A percentile compares a stretch with the other conserved stretches of the same genome.
Conservation (phyloP, 345 rosid species). For the Euphorbia peplus region DNA sequence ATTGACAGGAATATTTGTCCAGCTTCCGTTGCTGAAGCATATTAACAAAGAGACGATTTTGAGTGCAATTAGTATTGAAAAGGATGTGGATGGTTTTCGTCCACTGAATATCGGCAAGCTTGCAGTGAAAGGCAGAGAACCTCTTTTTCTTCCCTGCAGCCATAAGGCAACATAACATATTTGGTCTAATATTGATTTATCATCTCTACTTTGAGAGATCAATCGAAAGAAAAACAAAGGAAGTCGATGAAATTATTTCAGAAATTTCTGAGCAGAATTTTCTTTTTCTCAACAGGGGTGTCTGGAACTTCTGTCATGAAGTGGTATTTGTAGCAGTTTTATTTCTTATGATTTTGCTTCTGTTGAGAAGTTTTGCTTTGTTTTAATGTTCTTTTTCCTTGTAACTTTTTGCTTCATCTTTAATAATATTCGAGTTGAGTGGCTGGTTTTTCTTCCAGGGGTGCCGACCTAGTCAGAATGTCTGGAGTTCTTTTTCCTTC, state of each 20-base stretch:
- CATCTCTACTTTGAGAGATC: neutral
- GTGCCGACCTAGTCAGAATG: too few species aligned
- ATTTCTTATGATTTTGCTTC: too few species aligned
- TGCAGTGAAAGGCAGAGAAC: slow-evolving; percentile 97
- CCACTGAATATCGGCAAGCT: slow-evolving; percentile 92
- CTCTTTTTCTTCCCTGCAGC: slow-evolving; percentile 88
- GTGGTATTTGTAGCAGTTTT: too few species aligned
- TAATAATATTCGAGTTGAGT: too few species aligned
- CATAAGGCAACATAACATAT: slow-evolving; percentile 72
- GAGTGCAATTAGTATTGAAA: slow-evolving; percentile 66
- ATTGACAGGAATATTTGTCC: slow-evolving; percentile 78
- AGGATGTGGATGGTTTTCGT: slow-evolving; percentile 97
- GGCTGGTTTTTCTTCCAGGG: too few species aligned
- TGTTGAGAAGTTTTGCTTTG: too few species aligned
- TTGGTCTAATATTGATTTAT: slow-evolving; percentile 6
- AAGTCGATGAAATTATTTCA: neutral
- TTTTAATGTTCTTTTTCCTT: too few species aligned
- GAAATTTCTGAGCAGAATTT: slow-evolving; percentile 3
- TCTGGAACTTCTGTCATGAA: slow-evolving; percentile 74
- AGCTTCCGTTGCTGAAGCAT: slow-evolving; percentile 84
- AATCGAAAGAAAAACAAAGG: neutral
- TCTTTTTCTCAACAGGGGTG: slow-evolving; percentile 56
- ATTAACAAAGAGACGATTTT: slow-evolving; percentile 81
- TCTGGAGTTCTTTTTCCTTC: too few species aligned
- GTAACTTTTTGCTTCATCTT: too few species aligned